These are phyloP conservation scores for Penicillium rolfsii DNA, from an alignment of 2,329 filamentous ascomycete genomes.

Conservation along the genomic window DNA sequence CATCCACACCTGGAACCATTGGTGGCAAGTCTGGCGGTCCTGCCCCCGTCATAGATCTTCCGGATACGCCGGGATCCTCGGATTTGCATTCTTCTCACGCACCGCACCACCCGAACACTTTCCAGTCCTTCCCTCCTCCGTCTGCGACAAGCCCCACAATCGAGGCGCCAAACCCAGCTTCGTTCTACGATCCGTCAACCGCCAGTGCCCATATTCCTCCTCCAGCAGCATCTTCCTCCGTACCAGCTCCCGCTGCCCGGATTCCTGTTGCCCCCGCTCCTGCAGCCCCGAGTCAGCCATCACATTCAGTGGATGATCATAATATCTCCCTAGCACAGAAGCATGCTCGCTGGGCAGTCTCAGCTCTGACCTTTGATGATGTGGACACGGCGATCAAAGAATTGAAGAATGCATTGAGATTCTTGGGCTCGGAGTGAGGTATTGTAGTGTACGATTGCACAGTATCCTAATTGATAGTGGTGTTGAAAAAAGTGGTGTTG, in stretches of 20 bases:
- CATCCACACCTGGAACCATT: slow-evolving; percentile 44
- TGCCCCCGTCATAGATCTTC: slow-evolving; percentile 32
- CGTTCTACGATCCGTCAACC: slow-evolving; percentile 27
- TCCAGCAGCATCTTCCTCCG: slow-evolving; percentile 23
- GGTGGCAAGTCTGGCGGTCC: slow-evolving; percentile 29
- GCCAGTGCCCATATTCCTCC: slow-evolving; percentile 24
- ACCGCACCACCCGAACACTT: slow-evolving; percentile 32
- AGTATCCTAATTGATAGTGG: background rate
- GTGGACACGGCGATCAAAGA: slow-evolving; percentile 87
- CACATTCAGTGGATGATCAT: slow-evolving; percentile 64
- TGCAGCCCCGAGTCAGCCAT: slow-evolving; percentile 27
- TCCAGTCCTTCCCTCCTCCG: slow-evolving; percentile 49
- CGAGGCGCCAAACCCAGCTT: slow-evolving; percentile 28
- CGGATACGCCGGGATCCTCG: slow-evolving; percentile 35
- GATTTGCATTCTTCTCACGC: slow-evolving; percentile 22
- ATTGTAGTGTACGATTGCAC: background rate
- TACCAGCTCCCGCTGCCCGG: slow-evolving; percentile 23
- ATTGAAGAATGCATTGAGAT: slow-evolving; percentile 71
- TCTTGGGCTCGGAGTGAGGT: slow-evolving; percentile 61
- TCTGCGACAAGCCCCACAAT: slow-evolving; percentile 34
- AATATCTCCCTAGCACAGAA: slow-evolving; percentile 83
- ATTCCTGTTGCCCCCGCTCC: slow-evolving; percentile 31
- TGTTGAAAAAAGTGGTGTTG: background rate
- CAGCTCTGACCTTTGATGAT: slow-evolving; percentile 95
- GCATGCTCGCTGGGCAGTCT: slow-evolving; percentile 96